Evolutionary conservation across 768 basidiomycete genomes (phyloP).

Genomic region (Mycena maculata): DNA sequence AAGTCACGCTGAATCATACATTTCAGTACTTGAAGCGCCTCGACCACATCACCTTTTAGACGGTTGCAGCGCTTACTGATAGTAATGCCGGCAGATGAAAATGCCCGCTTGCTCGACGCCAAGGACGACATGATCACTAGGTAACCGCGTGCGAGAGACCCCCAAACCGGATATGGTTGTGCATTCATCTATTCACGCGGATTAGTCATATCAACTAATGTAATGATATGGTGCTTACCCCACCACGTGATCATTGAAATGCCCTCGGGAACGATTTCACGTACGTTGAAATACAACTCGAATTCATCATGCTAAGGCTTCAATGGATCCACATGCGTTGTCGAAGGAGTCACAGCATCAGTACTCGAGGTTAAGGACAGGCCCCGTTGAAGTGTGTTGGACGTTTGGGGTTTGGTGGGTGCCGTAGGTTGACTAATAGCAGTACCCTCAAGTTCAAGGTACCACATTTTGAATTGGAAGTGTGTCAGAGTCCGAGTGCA

Average conservation of each 20-base stretch:
- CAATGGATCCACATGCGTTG: not conserved
- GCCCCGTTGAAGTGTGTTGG: not conserved
- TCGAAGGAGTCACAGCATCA: not conserved
- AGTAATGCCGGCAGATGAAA: constrained; percentile 53
- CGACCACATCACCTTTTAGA: constrained; percentile 48
- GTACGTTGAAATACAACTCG: not conserved
- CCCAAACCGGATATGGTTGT: constrained; percentile 47
- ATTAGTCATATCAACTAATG: not conserved
- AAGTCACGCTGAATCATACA: constrained; percentile 39
- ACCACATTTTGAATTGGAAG: not conserved
- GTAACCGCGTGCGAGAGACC: constrained; percentile 49
- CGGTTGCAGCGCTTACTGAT: constrained; percentile 48
- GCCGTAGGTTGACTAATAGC: not conserved
- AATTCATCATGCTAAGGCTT: not conserved
- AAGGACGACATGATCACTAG: constrained; percentile 53
- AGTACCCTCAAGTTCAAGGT: not conserved
- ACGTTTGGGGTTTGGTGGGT: not conserved
- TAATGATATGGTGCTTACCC: not conserved
- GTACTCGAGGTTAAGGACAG: not conserved
- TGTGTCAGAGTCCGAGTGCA: not conserved
- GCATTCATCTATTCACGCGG: not conserved
- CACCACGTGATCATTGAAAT: constrained; percentile 4
- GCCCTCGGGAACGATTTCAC: constrained; percentile 1
- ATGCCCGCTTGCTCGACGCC: constrained; percentile 45
- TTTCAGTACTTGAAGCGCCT: constrained; percentile 47